Percentiles rank a stretch among this genome's conserved stretches.
Evolutionary conservation across 2,329 filamentous ascomycete genomes (phyloP).

Genomic region (Alternaria consortialis): DNA sequence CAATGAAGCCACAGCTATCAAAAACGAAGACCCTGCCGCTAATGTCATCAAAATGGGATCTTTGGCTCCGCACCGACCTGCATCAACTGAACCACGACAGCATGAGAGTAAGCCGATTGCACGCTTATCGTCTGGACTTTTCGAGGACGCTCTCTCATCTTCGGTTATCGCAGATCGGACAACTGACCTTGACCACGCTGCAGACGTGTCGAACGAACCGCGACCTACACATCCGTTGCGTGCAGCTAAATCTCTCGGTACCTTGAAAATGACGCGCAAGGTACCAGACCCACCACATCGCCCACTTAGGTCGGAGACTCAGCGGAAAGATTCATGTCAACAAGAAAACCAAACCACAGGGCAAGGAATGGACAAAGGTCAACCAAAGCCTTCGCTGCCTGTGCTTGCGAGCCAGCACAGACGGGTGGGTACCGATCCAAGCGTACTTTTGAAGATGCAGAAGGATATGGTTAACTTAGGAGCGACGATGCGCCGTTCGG

Average conservation of each 20-base stretch:
- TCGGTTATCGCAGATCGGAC: neutral
- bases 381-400: neutral
- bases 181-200: neutral
- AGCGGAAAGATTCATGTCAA: neutral
- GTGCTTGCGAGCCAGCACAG: neutral
- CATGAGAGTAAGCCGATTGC: neutral
- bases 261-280: neutral
- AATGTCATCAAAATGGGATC: neutral
- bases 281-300: neutral
- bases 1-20: neutral
- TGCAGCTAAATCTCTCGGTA: neutral
- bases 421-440: conserved; percentile 4
- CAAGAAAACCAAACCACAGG: conserved; percentile 2
- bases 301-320: neutral
- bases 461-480: conserved; percentile 19
- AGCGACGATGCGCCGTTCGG: conserved; percentile 19
- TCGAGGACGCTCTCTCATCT: neutral
- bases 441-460: conserved; percentile 10
- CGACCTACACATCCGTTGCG: neutral
- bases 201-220: neutral
- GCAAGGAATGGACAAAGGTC: neutral
- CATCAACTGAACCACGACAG: neutral
- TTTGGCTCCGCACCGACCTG: neutral
- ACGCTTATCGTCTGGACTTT: neutral
- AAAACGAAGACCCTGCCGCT: neutral